Evolutionary conservation across 345 rosid genomes (phyloP), one percentile per base, ranked within the genome.

Genomic region (Erodium maritimum): DNA sequence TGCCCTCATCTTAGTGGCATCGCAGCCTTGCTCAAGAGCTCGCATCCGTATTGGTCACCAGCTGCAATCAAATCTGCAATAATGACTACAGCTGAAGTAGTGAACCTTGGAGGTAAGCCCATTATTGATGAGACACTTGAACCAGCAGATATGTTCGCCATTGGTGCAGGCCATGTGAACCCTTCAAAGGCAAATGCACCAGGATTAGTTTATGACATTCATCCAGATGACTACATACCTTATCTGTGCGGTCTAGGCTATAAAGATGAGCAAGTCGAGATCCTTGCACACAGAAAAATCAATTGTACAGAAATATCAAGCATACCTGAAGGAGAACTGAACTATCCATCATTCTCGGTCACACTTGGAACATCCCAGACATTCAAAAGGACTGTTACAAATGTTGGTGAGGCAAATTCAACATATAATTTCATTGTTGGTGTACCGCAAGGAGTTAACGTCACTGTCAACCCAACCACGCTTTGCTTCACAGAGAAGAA

Each of bases 1-100:
- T 77, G 84, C 61, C 87, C 82, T 25, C 82, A 82, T 61, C 78
- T 82, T 14, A 73, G 82, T 23, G 84, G 82, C 1, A 50, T 75
- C 18, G 76, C 75, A 0, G 82, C 84, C 21, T 58, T 71, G 29
- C 64, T 79, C 23, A 73, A 69, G 65, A 66, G 75, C 50, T 58
- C 74, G 1, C 82, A 77, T 24, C 77, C 78, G 4, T 68, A 70
- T 19, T 79, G 82, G 82, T 77, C 73, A 0, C 84, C 82, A 0
- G 82, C 87, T 4, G 84, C 79, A 18, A 50, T 77, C 24, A 77
- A 71, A 60, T 82, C 82, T 4, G 75, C 87, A 14, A 76, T 82
- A 23, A 74, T 74, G 78, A 79, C 82, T 0, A 68, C 82, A 0
- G 80, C 79, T 46, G 61, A 54, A 33, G 46, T 17, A n/a, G 22